Conservation (phyloP, 148 eudicot species). For the Rhododendron ferrugineum region DNA sequence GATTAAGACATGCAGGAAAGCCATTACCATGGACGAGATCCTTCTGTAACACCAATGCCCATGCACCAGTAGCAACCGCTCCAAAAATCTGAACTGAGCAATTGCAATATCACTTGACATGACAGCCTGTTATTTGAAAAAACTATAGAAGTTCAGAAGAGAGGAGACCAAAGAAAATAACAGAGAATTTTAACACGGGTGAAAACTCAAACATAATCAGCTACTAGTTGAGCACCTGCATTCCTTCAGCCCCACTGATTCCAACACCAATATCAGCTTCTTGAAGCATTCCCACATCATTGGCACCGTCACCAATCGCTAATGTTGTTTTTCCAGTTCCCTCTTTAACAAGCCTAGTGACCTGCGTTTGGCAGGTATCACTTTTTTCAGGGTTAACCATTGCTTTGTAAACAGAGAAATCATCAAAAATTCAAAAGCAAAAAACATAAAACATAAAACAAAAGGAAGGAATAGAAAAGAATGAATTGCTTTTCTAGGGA, state of each 20-base stretch:
- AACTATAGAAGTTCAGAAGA: not conserved
- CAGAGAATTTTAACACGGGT: not conserved
- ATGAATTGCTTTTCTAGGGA: not conserved
- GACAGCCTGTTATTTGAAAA: constrained; percentile 54
- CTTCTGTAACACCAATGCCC: constrained; percentile 99
- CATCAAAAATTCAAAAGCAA: not conserved
- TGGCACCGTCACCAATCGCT: constrained; percentile 93
- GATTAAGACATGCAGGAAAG: not conserved
- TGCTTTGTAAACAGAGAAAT: not conserved
- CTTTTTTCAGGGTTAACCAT: constrained; percentile 2
- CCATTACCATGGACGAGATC: constrained; percentile 79
- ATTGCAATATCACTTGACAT: constrained; percentile 96
- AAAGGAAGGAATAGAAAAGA: not conserved
- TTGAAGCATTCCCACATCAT: constrained; percentile 97
- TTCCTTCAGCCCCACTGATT: constrained; percentile 92
- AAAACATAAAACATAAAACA: no score
- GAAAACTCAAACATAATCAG: constrained; percentile 2
- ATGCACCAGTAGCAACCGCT: constrained; percentile 85
- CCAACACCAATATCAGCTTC: constrained; percentile 93
- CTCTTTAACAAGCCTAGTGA: constrained; percentile 68
- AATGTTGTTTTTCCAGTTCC: constrained; percentile 69
- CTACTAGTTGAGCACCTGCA: constrained; percentile 53
- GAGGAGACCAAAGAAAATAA: not conserved
- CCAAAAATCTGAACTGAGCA: constrained; percentile 94
- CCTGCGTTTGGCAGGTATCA: constrained; percentile 27